Evolutionary conservation across 2,329 filamentous ascomycete species (phyloP), one percentile per base, ranked within the genome.

Genomic region (Didymella pinodella): DNA sequence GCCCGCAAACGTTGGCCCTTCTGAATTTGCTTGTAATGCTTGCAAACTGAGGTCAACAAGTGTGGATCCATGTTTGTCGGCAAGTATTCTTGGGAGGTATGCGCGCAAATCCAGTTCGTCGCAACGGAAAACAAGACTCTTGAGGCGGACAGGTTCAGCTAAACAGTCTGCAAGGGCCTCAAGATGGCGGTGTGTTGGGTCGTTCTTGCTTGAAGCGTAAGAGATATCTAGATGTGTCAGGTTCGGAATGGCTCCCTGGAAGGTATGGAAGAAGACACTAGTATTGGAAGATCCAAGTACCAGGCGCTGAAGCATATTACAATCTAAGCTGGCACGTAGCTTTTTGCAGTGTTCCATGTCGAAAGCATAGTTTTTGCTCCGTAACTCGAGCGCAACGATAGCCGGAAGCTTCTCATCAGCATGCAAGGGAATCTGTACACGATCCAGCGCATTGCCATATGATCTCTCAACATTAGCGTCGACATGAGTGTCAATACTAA

Each of bases 351-450:
- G 65, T 0, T 51, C 16, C 2, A 47, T 11, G 44, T 56, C 53
- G 10, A 66, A 59, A 34, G n/a, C 32, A 40, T 67, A 68, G 14
- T 34, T 53, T 5, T n/a, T 63, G 3, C 61, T 57, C 31, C 56
- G 32, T 3, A 69, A 31, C 1, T 46, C 29, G 4, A 67, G 46
- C 5, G 63, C 51, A 16, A 61, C 50, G 2, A 67, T 47, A 2
- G 54, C 14, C 3, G 64, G 65, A 1, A 68, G 43, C 12, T 32
- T 36, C 26, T 67, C 65, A 2, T 43, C 41, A 36, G 44, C 25
- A 3, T 48, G 29, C 2, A 69, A 41, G 18, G 65, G 64, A 3
- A 67, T 41, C 11, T 67, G 59, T 8, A 62, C 20, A 4, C 16
- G 44, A 22, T 54, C 48, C 7, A 26, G 46, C n/a, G 32, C 36